Evolutionary conservation across 2,329 filamentous ascomycete species (phyloP), one percentile per base, ranked within the genome.

Genomic region (Raffaelea deltoideospora): DNA sequence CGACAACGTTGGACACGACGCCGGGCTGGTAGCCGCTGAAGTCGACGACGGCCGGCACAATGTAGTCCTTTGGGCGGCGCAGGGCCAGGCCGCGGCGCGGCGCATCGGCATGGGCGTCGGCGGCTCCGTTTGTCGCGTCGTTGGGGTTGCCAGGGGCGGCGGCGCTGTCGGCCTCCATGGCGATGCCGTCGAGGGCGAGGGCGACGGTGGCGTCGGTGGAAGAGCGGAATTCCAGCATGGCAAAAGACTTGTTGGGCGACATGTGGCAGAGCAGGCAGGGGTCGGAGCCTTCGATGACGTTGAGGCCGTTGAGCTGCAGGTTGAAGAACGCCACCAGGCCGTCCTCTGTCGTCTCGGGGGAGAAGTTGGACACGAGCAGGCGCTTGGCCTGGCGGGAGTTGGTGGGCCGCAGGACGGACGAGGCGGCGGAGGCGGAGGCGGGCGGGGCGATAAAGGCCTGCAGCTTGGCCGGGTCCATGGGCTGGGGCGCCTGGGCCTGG

Each of bases 391-490:
- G 90, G 45, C 90, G 79, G 14, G 90, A 87, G 57, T 94, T 94
- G 37, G 81, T 82, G 4, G 90, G 86, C 58, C 92, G 92, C 37
- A 99, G 72, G 1, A 39, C 36, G 9, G 41, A 42, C 5, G 84
- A 75, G n/a, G 82, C 72, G 51, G 77, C 62, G 37, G 79, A 35
- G 15, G 19, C 24, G 6, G 29, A 26, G 9, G 74, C 75, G 13
- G 88, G 82, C 53, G 92, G 86, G 55, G 83, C 87, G 75, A 95
- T 92, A 57, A 98, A 93, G 18, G 88, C 86, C 56, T 95, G 86
- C 33, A 98, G 69, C 57, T 88, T 88, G 50, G 76, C 83, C 14
- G 88, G 87, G 48, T 98, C 90, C 79, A 96, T 90, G 24, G 85
- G 80, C 52, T 95, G 87, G n/a, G n/a, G n/a, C n/a, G n/a, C n/a